Conservation (phyloP, 2,329 filamentous ascomycete genomes). For the Aphanocladium album region DNA sequence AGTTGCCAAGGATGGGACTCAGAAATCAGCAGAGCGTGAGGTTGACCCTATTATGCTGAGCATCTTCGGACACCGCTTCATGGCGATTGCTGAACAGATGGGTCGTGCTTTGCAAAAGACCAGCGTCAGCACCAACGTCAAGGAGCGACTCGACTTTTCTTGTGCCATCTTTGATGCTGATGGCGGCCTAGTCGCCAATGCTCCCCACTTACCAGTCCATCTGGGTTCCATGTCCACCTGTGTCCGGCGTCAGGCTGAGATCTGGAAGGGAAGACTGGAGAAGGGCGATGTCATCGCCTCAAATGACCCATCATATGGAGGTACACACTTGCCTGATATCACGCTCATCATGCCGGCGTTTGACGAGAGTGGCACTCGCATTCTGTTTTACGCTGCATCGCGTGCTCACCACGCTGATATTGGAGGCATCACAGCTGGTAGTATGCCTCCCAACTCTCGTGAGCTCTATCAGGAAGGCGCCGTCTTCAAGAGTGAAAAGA, state of each 20-base stretch:
- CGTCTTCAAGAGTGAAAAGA: slow-evolving; percentile 59
- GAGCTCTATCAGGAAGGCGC: slow-evolving; percentile 60
- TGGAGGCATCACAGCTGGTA: slow-evolving; percentile 73
- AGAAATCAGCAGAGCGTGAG: neutral
- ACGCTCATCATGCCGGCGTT: slow-evolving; percentile 78
- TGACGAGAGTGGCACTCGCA: slow-evolving; percentile 56
- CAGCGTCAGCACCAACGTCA: slow-evolving; percentile 74
- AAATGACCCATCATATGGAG: slow-evolving; percentile 78
- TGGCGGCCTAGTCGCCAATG: slow-evolving; percentile 72
- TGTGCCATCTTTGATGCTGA: slow-evolving; percentile 74
- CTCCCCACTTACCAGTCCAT: slow-evolving; percentile 76
- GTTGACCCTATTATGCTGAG: slow-evolving; percentile 69
- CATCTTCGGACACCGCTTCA: slow-evolving; percentile 78
- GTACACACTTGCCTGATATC: slow-evolving; percentile 78
- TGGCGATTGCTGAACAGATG: slow-evolving; percentile 85
- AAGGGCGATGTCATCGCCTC: slow-evolving; percentile 77
- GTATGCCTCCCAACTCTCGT: slow-evolving; percentile 71
- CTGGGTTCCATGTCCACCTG: slow-evolving; percentile 80
- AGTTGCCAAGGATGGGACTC: slow-evolving; percentile 27
- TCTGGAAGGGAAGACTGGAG: slow-evolving; percentile 73
- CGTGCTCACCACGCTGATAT: slow-evolving; percentile 83
- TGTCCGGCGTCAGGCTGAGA: slow-evolving; percentile 69
- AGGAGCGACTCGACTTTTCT: slow-evolving; percentile 77
- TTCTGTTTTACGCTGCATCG: slow-evolving; percentile 77
- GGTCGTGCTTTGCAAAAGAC: slow-evolving; percentile 75